Percentiles rank a stretch among this genome's conserved stretches.
Evolutionary conservation across 805 yeast genomes (phyloP).

Genomic region (Wickerhamomyces bisporus): DNA sequence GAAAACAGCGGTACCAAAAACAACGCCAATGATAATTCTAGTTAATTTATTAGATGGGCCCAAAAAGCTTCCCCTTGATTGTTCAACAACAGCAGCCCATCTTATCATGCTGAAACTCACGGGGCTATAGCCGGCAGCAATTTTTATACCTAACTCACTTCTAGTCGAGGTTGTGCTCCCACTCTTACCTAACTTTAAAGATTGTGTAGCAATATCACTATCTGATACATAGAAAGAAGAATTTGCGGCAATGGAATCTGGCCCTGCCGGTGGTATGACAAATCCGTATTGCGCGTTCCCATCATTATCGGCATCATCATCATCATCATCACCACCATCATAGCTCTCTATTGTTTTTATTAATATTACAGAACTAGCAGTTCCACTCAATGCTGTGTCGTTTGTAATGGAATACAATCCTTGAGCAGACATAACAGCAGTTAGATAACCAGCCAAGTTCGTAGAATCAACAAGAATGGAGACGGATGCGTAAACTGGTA

Average conservation of each 20-base stretch:
- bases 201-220: constrained; percentile 30
- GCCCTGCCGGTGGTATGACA: constrained; percentile 33
- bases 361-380: constrained; percentile 28
- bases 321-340: constrained; percentile 14
- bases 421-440: constrained; percentile 49
- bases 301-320: constrained; percentile 17
- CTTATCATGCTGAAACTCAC: constrained; percentile 37
- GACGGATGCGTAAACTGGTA: constrained; percentile 71
- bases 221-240: constrained; percentile 24
- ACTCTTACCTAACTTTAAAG: constrained; percentile 29
- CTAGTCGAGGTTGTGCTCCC: constrained; percentile 38
- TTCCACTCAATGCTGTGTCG: constrained; percentile 36
- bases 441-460: constrained; percentile 63
- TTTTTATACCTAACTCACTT: constrained; percentile 30
- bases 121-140: constrained; percentile 55
- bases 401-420: constrained; percentile 35
- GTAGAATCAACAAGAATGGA: constrained; percentile 50
- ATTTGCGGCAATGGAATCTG: constrained; percentile 11
- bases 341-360: constrained; percentile 13
- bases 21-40: constrained; percentile 71
- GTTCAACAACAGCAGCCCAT: constrained; percentile 79
- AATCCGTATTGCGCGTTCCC: constrained; percentile 29
- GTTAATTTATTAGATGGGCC: constrained; percentile 58
- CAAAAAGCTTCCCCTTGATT: constrained; percentile 50
- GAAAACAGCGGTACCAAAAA: constrained; percentile 70